Percentiles rank a stretch among this genome's conserved stretches.
Evolutionary conservation across 352 stramenopile species (phyloP).

Genomic region (Aphanomyces cochlioides): DNA sequence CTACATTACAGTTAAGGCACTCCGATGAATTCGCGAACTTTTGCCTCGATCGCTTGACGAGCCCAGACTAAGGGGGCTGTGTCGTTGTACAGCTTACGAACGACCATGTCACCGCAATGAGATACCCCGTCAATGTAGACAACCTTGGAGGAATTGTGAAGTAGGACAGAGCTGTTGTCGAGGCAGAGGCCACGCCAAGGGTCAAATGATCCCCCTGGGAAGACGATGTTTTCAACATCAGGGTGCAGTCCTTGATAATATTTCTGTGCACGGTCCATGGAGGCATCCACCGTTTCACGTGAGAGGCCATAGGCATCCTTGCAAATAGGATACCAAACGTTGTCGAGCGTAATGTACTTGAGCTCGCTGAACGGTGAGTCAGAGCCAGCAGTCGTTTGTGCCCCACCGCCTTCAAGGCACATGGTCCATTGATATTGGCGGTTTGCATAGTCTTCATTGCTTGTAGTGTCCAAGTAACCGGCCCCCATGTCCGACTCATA

Average conservation of each 20-base stretch:
- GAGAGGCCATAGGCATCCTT: constrained; percentile 56
- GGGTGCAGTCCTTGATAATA: constrained; percentile 65
- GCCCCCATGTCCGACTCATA: background rate
- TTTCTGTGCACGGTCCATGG: constrained; percentile 44
- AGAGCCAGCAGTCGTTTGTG: background rate
- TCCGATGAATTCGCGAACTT: too few relatives aligned
- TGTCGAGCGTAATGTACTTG: background rate
- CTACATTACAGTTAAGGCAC: too few relatives aligned
- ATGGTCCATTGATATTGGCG: constrained; percentile 12
- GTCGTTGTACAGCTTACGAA: background rate
- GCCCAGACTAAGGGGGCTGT: too few relatives aligned
- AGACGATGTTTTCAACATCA: constrained; percentile 70
- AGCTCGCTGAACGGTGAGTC: constrained; percentile 11
- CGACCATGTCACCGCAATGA: constrained; percentile 13
- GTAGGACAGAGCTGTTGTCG: constrained; percentile 1
- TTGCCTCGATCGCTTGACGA: too few relatives aligned
- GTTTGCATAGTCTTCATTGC: background rate
- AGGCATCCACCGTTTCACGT: constrained; percentile 48
- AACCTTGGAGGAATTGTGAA: constrained; percentile 7
- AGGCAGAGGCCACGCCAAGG: constrained; percentile 48
- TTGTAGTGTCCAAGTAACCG: background rate
- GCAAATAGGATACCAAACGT: constrained; percentile 53
- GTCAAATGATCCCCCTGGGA: constrained; percentile 74
- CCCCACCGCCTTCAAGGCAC: constrained; percentile 26
- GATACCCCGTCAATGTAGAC: constrained; percentile 14